A percentile compares a stretch with the other conserved stretches of the same genome.
These are phyloP conservation scores for Vitis hybrid DNA, from an alignment of 177 flowering plant species.

Conservation along the genomic window DNA sequence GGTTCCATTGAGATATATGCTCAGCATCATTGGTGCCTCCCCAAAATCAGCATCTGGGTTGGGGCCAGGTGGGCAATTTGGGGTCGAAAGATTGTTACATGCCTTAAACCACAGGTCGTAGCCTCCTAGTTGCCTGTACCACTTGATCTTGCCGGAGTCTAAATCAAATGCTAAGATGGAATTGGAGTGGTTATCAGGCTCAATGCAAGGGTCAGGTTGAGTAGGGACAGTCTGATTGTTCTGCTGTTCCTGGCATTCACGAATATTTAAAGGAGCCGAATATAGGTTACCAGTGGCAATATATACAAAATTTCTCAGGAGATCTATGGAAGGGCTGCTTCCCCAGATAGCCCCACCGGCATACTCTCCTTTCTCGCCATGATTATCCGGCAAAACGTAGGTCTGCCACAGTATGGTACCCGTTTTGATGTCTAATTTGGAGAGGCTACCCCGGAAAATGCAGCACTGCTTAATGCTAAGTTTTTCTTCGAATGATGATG, in stretches of 20 bases:
- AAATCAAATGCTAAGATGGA: conserved; percentile 43
- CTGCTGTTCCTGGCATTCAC: conserved; percentile 23
- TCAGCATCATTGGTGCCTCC: conserved; percentile 44
- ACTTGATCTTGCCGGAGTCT: conserved; percentile 34
- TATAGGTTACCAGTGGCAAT: conserved; percentile 53
- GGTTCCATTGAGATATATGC: conserved; percentile 15
- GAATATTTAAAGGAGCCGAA: conserved; percentile 32
- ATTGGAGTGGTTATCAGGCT: conserved; percentile 32
- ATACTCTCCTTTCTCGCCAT: conserved; percentile 33
- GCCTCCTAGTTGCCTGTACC: conserved; percentile 46
- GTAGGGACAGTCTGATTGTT: conserved; percentile 16
- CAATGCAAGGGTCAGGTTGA: conserved; percentile 15
- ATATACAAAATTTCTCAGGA: conserved; percentile 26
- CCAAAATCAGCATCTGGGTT: conserved; percentile 19
- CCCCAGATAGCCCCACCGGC: conserved; percentile 66
- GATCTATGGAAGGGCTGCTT: conserved; percentile 52
- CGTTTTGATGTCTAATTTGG: conserved; percentile 31
- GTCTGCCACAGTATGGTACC: conserved; percentile 55
- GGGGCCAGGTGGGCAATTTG: conserved; percentile 35
- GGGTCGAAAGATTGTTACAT: conserved; percentile 23
- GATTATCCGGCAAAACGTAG: conserved; percentile 47
- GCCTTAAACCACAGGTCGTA: conserved; percentile 42
- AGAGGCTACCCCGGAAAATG: conserved; percentile 58
- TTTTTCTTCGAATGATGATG: conserved; percentile 45
- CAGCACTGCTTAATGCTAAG: conserved; percentile 36